A percentile compares a stretch with the other conserved stretches of the same genome.
phyloP scores from a whole-genome alignment of 345 rosid genomes.

The Acer negundo region DNA sequence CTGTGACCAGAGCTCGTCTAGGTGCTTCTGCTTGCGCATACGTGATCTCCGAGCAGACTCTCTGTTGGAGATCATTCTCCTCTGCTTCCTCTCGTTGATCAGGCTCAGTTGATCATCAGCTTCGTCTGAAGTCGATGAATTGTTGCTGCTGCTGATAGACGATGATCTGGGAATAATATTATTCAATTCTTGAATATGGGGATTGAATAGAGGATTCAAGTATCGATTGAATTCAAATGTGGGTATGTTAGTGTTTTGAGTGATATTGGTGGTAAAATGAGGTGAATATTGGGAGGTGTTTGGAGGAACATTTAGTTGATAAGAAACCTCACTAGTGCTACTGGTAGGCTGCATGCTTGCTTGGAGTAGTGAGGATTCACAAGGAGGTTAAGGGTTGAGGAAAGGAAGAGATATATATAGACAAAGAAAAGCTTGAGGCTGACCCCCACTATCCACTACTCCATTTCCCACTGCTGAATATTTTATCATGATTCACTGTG shows the following conservation, averaged over 20 bases:
- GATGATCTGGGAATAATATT: conserved; percentile 26
- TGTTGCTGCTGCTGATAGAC: conserved; percentile 66
- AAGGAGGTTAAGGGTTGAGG: conserved; percentile 34
- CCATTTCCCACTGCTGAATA: no score
- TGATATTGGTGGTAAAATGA: conserved; percentile 30
- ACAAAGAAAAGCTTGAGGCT: conserved; percentile 38
- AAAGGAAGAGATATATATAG: conserved; percentile 52
- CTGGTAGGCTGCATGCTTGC: conserved; percentile 44
- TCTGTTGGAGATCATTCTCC: conserved; percentile 94
- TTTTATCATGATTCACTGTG: no score
- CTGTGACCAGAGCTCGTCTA: conserved; percentile 93
- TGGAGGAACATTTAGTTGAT: conserved; percentile 28
- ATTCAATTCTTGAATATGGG: conserved; percentile 38
- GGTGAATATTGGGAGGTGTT: conserved; percentile 49
- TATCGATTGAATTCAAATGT: conserved; percentile 35
- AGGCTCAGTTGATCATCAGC: conserved; percentile 66
- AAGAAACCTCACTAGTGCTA: conserved; percentile 43
- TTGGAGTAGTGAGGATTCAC: conserved; percentile 9
- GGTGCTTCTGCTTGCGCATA: conserved; percentile 94
- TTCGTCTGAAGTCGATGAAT: conserved; percentile 75
- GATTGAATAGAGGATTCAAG: conserved; percentile 32
- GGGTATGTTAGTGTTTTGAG: conserved; percentile 29
- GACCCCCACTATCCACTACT: conserved; percentile 33
- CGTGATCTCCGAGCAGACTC: conserved; percentile 94
- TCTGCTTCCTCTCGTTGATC: conserved; percentile 81